phyloP scores from a whole-genome alignment of 2,329 filamentous ascomycete genomes.

The Fusarium sp. region DNA sequence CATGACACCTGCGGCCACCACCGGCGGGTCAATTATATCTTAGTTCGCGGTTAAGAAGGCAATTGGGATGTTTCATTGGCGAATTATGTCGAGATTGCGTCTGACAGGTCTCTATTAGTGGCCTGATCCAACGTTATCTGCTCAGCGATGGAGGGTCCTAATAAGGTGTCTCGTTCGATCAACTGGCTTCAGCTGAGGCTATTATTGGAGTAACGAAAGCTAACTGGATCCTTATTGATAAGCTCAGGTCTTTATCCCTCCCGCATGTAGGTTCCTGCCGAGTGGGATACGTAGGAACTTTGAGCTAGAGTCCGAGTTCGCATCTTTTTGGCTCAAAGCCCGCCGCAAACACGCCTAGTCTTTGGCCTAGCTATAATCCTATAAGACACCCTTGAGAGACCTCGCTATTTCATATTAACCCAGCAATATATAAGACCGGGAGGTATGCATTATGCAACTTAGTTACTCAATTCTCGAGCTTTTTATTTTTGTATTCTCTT shows the following conservation, averaged over 20 bases:
- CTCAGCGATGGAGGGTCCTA: background rate
- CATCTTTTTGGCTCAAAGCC: no score
- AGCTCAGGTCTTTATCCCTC: background rate
- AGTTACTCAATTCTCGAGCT: no score
- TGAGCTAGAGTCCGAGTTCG: background rate
- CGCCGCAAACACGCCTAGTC: no score
- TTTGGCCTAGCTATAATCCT: no score
- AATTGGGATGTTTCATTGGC: conserved; percentile 6
- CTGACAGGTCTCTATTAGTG: conserved; percentile 4
- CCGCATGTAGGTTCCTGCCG: background rate
- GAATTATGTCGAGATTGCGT: conserved; percentile 12
- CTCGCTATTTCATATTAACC: no score
- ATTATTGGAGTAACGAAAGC: background rate
- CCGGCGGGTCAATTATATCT: conserved; percentile 31
- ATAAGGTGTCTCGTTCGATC: conserved; percentile 3
- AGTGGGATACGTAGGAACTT: conserved; percentile 16
- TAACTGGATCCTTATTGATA: background rate
- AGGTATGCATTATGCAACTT: no score
- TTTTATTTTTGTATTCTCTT: no score
- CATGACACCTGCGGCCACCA: conserved; percentile 32
- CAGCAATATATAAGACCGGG: no score
- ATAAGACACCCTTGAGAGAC: no score
- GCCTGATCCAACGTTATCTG: conserved; percentile 4
- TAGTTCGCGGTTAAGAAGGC: background rate
- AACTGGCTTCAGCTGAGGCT: background rate